These are phyloP conservation scores for Suhomyces kilbournensis DNA, from an alignment of 805 yeast genomes.

Conservation along the genomic window DNA sequence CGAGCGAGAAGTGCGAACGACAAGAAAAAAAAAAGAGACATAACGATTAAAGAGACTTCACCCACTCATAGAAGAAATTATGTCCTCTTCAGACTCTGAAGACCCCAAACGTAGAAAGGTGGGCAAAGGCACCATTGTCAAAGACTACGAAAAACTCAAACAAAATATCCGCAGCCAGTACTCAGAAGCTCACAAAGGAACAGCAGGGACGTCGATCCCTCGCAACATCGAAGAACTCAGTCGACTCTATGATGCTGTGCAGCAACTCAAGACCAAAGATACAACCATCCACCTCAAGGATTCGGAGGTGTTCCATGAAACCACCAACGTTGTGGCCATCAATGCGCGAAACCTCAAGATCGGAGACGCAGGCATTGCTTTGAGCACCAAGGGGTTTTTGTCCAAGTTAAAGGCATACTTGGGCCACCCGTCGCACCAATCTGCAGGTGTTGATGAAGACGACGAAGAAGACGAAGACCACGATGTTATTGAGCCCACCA, in stretches of 20 bases:
- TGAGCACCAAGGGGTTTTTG: conserved; percentile 49
- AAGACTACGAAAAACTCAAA: conserved; percentile 27
- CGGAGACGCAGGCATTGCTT: conserved; percentile 51
- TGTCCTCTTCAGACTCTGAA: background rate
- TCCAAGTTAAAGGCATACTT: conserved; percentile 33
- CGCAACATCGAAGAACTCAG: conserved; percentile 46
- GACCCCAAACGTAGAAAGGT: conserved; percentile 2
- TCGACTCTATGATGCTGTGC: conserved; percentile 42
- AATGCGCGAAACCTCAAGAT: conserved; percentile 61
- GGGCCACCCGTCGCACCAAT: background rate
- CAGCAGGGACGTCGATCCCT: conserved; percentile 50
- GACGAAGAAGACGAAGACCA: conserved; percentile 13
- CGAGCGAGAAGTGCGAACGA: background rate
- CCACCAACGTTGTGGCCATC: conserved; percentile 60
- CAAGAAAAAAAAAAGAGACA: no score
- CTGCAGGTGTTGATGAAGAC: conserved; percentile 6
- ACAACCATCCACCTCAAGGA: conserved; percentile 47
- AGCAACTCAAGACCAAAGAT: conserved; percentile 31
- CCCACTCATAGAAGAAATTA: no score
- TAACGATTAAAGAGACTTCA: no score
- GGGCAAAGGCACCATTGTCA: conserved; percentile 12
- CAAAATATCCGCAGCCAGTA: conserved; percentile 33
- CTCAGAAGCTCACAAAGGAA: conserved; percentile 54
- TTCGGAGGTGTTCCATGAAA: conserved; percentile 58
- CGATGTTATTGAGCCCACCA: conserved; percentile 4